Evolutionary conservation across 148 eudicot species (phyloP).

Genomic region (Arctostaphylos glauca): DNA sequence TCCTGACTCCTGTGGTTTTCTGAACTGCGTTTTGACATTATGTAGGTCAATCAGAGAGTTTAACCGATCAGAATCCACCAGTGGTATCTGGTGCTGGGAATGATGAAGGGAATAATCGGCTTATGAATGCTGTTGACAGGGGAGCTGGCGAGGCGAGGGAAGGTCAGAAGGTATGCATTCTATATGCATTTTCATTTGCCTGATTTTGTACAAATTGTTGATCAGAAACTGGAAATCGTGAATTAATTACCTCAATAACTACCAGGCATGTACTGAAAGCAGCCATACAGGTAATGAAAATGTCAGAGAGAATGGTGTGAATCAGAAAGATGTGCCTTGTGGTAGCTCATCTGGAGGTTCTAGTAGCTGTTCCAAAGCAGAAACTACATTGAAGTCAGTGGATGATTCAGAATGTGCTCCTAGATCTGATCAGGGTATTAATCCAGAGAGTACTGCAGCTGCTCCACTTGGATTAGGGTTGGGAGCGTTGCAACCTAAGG

Average conservation of each 20-base stretch:
- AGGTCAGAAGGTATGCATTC: constrained; percentile 37
- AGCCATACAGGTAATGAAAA: constrained; percentile 17
- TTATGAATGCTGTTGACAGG: constrained; percentile 13
- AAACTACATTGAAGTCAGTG: constrained; percentile 15
- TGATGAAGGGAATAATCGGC: constrained; percentile 21
- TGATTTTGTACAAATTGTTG: constrained; percentile 1
- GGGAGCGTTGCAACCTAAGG: constrained; percentile 94
- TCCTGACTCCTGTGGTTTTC: neutral
- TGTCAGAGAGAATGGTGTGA: constrained; percentile 19
- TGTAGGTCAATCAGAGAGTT: constrained; percentile 40
- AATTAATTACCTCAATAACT: constrained; percentile 11
- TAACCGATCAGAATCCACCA: constrained; percentile 34
- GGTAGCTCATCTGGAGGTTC: constrained; percentile 33
- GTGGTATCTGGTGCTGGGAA: constrained; percentile 29
- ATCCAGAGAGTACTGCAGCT: constrained; percentile 34
- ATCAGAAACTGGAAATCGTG: constrained; percentile 2
- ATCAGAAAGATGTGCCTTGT: constrained; percentile 26
- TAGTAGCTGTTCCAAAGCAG: constrained; percentile 25
- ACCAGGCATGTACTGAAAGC: constrained; percentile 30
- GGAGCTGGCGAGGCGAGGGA: constrained; percentile 22
- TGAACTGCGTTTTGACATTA: constrained; percentile 8
- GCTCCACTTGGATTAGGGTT: constrained; percentile 88
- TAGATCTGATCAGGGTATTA: constrained; percentile 33
- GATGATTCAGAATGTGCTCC: constrained; percentile 22
- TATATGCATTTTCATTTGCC: constrained; percentile 3